These are phyloP conservation scores for Cladosporium sp. DNA, from an alignment of 2,329 filamentous ascomycete species.

Conservation along the genomic window DNA sequence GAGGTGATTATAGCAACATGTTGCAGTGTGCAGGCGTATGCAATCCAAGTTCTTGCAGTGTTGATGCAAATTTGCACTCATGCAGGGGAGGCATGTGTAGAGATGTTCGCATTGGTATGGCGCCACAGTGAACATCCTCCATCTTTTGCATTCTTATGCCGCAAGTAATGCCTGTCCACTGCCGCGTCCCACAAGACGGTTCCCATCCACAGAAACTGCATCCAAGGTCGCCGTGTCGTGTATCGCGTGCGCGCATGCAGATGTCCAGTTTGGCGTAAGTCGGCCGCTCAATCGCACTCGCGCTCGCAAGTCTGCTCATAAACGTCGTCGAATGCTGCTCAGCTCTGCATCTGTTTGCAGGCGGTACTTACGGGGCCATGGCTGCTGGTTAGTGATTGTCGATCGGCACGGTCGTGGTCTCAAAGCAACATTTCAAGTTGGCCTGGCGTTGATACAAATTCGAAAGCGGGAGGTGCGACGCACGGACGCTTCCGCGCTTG, in stretches of 20 bases:
- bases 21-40: neutral
- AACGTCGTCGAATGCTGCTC: slow-evolving; percentile 9
- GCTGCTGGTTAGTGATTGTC: slow-evolving; percentile 22
- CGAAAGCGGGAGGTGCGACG: slow-evolving; percentile 4
- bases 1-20: accelerated
- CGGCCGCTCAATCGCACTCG: slow-evolving; percentile 4
- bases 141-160: neutral
- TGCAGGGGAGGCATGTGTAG: neutral
- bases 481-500: slow-evolving; percentile 17
- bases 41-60: neutral
- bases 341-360: slow-evolving; percentile 3
- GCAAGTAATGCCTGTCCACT: neutral
- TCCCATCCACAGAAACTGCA: neutral
- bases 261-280: slow-evolving; percentile 7
- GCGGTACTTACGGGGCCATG: slow-evolving; percentile 31
- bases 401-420: slow-evolving; percentile 18
- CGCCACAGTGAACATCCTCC: neutral
- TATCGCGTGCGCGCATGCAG: slow-evolving; percentile 1
- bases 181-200: neutral
- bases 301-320: slow-evolving; percentile 6
- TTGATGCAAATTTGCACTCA: neutral
- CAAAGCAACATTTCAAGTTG: slow-evolving; percentile 1
- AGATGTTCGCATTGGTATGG: neutral
- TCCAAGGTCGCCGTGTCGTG: slow-evolving; percentile 1
- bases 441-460: slow-evolving; percentile 21